phyloP scores from a whole-genome alignment of 306 rosid genomes.

The Cucumis cinereus region DNA sequence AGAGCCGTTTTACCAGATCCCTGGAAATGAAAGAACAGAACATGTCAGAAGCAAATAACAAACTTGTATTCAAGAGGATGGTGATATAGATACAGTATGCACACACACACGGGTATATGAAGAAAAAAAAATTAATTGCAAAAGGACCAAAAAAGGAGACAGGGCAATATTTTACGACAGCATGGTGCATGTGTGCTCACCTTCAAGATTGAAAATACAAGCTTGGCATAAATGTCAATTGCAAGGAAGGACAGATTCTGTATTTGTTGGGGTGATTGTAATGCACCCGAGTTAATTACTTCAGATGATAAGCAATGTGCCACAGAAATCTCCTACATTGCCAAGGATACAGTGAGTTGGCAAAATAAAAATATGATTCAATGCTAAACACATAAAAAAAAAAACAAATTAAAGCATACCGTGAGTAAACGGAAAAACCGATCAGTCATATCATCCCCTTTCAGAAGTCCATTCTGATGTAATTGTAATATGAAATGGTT shows the following conservation, averaged over 20 bases:
- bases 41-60: background rate
- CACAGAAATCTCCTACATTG: constrained; percentile 63
- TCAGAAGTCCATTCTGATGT: constrained; percentile 67
- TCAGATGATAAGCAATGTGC: constrained; percentile 70
- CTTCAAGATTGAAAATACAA: constrained; percentile 74
- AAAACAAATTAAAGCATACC: constrained; percentile 24
- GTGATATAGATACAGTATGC: background rate
- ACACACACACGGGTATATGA: too few relatives aligned
- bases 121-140: background rate
- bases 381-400: background rate
- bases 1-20: constrained; percentile 60
- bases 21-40: constrained; percentile 34
- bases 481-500: constrained; percentile 57
- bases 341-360: background rate
- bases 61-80: background rate
- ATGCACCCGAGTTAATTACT: constrained; percentile 45
- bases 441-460: constrained; percentile 87
- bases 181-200: constrained; percentile 16
- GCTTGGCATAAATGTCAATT: constrained; percentile 75
- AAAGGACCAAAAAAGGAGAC: background rate
- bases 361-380: background rate
- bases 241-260: constrained; percentile 67
- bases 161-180: background rate
- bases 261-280: constrained; percentile 62
- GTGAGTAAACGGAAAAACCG: constrained; percentile 68